A percentile compares a stretch with the other conserved stretches of the same genome.
These are phyloP conservation scores for Cicer bijugum DNA, from an alignment of 306 rosid genomes.

Conservation along the genomic window DNA sequence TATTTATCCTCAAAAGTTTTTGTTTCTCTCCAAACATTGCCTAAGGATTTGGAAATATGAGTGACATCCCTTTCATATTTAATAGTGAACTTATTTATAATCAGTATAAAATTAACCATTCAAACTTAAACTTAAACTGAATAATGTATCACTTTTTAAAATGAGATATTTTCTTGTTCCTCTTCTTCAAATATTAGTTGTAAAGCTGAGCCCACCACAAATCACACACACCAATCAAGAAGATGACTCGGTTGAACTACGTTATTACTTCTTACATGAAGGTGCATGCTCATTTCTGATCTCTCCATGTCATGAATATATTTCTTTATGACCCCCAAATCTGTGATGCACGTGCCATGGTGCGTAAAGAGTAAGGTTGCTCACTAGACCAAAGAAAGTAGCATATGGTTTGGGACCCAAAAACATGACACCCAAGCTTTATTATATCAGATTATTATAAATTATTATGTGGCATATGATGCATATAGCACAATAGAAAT, in stretches of 20 bases:
- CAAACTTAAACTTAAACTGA: no score
- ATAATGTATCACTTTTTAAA: slow-evolving; percentile 26
- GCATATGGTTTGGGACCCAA: slow-evolving; percentile 58
- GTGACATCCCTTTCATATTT: no score
- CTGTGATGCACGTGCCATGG: slow-evolving; percentile 58
- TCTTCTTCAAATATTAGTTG: slow-evolving; percentile 43
- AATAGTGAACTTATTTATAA: no score
- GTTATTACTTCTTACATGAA: slow-evolving; percentile 33
- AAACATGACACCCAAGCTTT: slow-evolving; percentile 39
- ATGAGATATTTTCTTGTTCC: slow-evolving; percentile 20
- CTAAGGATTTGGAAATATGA: no score
- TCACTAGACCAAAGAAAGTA: slow-evolving; percentile 42
- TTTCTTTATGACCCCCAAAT: slow-evolving; percentile 24
- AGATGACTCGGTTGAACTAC: slow-evolving; percentile 38
- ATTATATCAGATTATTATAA: slow-evolving; percentile 5
- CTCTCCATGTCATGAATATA: slow-evolving; percentile 31
- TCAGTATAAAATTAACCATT: no score
- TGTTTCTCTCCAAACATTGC: no score
- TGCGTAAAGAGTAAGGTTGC: slow-evolving; percentile 58
- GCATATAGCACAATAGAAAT: slow-evolving; percentile 32
- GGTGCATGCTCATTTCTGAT: slow-evolving; percentile 38
- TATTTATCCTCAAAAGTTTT: no score
- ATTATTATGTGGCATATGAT: slow-evolving; percentile 27
- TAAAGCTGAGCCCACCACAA: slow-evolving; percentile 52
- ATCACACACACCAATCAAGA: slow-evolving; percentile 42